Evolutionary conservation across 805 yeast species (phyloP).

Genomic region (Phaffomyces opuntiae): DNA sequence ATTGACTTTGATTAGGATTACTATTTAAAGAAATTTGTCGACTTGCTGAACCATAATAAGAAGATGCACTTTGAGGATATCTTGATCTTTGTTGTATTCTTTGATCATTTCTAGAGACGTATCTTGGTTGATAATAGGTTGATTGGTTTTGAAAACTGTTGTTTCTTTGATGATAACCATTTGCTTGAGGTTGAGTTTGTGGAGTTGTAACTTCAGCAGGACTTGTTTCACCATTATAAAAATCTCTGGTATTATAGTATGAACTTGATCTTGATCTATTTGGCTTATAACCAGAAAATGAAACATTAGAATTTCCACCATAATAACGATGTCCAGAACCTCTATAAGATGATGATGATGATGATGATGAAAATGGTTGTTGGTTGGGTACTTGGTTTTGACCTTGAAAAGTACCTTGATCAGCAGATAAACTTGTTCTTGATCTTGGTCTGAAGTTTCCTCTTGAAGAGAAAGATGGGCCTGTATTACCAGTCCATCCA

Average conservation of each 20-base stretch:
- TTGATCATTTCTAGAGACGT: neutral
- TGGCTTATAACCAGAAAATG: conserved; percentile 1
- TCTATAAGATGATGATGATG: conserved; percentile 2
- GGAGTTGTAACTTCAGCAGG: neutral
- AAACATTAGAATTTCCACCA: neutral
- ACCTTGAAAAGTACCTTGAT: neutral
- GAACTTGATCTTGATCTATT: neutral
- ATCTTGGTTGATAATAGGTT: conserved; percentile 3
- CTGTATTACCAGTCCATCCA: conserved; percentile 4
- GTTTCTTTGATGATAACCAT: conserved; percentile 4
- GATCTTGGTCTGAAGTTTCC: conserved; percentile 2
- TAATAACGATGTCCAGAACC: conserved; percentile 2
- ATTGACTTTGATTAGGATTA: neutral
- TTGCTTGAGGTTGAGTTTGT: neutral
- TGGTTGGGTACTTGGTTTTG: neutral
- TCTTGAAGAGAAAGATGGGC: conserved; percentile 2
- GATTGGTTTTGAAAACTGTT: conserved; percentile 1
- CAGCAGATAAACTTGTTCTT: conserved; percentile 1
- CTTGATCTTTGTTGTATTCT: neutral
- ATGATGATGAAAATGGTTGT: neutral
- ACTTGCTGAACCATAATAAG: conserved; percentile 6
- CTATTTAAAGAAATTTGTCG: conserved; percentile 4
- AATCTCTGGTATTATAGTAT: conserved; percentile 2
- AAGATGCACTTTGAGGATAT: neutral
- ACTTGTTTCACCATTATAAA: neutral